phyloP scores from a whole-genome alignment of 1,284 basidiomycete genomes.

The Malassezia equina region DNA sequence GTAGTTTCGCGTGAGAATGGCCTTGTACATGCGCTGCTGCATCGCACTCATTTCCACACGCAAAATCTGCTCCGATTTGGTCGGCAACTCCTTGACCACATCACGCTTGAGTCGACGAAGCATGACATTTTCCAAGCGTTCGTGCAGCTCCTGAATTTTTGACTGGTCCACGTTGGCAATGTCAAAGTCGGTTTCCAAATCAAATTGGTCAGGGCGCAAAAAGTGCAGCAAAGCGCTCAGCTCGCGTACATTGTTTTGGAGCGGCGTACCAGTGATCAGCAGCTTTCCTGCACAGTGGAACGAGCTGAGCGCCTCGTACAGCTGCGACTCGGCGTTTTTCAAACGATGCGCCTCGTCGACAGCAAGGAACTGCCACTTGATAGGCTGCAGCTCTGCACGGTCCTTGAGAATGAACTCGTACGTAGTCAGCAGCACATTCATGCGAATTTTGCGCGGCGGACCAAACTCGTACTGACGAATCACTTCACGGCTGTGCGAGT shows the following conservation, averaged over 20 bases:
- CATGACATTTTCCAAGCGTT: constrained; percentile 89
- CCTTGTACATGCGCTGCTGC: constrained; percentile 98
- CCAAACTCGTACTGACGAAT: constrained; percentile 76
- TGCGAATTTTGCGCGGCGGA: constrained; percentile 66
- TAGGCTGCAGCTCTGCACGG: constrained; percentile 72
- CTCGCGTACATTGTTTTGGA: constrained; percentile 99
- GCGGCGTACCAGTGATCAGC: constrained; percentile 91
- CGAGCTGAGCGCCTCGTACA: constrained; percentile 83
- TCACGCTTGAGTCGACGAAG: constrained; percentile 88
- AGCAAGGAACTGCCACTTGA: constrained; percentile 98
- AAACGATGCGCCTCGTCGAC: constrained; percentile 98
- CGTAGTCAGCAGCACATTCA: constrained; percentile 92
- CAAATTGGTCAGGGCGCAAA: constrained; percentile 93
- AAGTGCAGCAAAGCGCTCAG: constrained; percentile 95
- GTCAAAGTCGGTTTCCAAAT: constrained; percentile 72
- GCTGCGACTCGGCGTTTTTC: constrained; percentile 93
- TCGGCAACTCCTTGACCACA: constrained; percentile 90
- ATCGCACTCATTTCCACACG: constrained; percentile 95
- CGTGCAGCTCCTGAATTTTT: constrained; percentile 74
- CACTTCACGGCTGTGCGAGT: constrained; percentile 69
- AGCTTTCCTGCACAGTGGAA: constrained; percentile 85
- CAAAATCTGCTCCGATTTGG: constrained; percentile 94
- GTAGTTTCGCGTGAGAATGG: constrained; percentile 94
- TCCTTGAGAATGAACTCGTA: constrained; percentile 99
- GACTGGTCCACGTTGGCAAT: constrained; percentile 53